Conservation (phyloP, 1,139 yeast species). For the Pichia inconspicua region DNA sequence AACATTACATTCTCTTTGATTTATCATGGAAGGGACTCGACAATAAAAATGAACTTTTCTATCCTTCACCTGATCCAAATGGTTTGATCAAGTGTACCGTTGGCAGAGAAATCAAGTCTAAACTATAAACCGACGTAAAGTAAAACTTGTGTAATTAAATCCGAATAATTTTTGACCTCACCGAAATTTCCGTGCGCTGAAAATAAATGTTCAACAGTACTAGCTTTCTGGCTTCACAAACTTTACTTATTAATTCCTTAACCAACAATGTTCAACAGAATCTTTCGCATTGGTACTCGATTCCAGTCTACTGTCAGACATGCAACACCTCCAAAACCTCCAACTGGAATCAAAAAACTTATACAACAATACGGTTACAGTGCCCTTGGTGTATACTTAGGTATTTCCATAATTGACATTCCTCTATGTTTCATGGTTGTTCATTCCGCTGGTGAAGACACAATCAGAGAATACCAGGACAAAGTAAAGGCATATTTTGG, state of each 20-base stretch:
- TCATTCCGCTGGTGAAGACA: conserved; percentile 79
- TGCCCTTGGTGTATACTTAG: conserved; percentile 79
- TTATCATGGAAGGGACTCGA: conserved; percentile 77
- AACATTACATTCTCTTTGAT: conserved; percentile 77
- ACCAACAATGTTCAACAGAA: neutral
- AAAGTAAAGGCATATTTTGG: conserved; percentile 54
- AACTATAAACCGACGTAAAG: conserved; percentile 26
- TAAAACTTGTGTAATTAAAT: neutral
- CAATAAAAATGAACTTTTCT: conserved; percentile 74
- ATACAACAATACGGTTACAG: conserved; percentile 86
- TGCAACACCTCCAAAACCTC: conserved; percentile 26
- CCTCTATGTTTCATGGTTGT: conserved; percentile 79
- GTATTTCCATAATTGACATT: conserved; percentile 61
- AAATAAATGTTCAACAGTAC: neutral
- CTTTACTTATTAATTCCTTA: neutral
- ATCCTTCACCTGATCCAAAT: conserved; percentile 88
- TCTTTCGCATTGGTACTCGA: conserved; percentile 1
- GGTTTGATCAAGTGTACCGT: conserved; percentile 86
- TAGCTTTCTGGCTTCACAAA: too few relatives aligned
- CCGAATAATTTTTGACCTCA: too few relatives aligned
- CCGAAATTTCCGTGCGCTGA: neutral
- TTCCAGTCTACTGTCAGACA: conserved; percentile 8
- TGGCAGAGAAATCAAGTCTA: conserved; percentile 51
- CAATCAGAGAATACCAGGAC: conserved; percentile 60
- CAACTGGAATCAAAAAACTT: conserved; percentile 55